Base-by-base conservation (phyloP, 1,284 basidiomycete species). In the Leucoagaricus sp. region DNA sequence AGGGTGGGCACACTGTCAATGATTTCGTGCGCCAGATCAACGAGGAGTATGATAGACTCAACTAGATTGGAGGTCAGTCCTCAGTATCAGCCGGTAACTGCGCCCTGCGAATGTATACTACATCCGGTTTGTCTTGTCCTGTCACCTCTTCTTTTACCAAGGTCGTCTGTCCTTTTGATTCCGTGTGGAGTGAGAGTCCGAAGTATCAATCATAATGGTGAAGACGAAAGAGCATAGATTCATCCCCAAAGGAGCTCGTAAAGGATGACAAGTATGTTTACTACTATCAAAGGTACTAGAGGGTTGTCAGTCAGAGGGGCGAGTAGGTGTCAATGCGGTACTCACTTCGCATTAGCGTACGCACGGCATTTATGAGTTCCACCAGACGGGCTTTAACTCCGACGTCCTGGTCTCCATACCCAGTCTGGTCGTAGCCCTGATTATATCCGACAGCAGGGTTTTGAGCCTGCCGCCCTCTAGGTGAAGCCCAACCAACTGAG, bases 261-360 rank as follows among this genome's bases (percentile, higher is more conserved):
- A 63, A 89, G 67, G 63, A 95, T 95, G 59, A 95, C 84, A 60
- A 90, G 72, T 49, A 92, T 80, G 72, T 96, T 96, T 42, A 91
- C 67, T 29, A 79, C 86, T 69, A 96, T 96, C 45, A 96, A 75
- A 42, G 94, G 94, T 79, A 96, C 94, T 96, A 34, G 19, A 46
- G 38, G 13, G 28, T 10, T 55, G 52, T 40, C 56, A 60, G 15
- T 58, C 58, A 58, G 55, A 53, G 46, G 33, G 36, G 25, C 21
- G 38, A 53, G 53, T n/a, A 49, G 25, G 33, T 33, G 49, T 29
- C 51, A 53, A 44, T 46, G 53, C 38, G 55, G 50, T 44, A 78
- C 77, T 65, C 62, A 98, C 96, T 94, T 72, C 96, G 85, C 89
- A 98, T 91, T 61, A 98, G 79, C 54, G 94, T 98, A 72, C 96